Percentiles rank a stretch among this genome's conserved stretches.
Conservation (phyloP, 1,139 yeast genomes). For the Saccharomycopsis phalli region DNA sequence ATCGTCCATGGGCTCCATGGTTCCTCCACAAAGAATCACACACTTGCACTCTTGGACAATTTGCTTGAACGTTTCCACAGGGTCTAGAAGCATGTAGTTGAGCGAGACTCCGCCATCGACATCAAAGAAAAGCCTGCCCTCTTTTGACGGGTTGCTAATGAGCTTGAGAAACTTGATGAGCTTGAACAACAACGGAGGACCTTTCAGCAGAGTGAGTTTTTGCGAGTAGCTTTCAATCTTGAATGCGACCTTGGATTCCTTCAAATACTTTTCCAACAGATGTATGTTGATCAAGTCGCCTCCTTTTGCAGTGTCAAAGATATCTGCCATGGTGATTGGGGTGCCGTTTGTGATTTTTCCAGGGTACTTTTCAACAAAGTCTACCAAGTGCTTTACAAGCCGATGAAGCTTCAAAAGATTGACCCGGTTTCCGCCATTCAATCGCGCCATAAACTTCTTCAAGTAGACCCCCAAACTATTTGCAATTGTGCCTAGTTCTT, state of each 20-base stretch:
- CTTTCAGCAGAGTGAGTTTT: conserved; percentile 25
- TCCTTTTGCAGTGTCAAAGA: conserved; percentile 46
- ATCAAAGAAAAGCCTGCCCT: conserved; percentile 76
- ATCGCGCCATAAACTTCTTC: conserved; percentile 47
- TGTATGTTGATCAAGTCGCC: conserved; percentile 67
- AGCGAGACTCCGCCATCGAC: conserved; percentile 31
- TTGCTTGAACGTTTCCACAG: conserved; percentile 60
- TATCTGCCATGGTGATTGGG: conserved; percentile 41
- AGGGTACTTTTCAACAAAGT: conserved; percentile 32
- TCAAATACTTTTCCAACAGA: conserved; percentile 55
- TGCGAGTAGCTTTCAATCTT: conserved; percentile 72
- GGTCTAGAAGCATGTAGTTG: conserved; percentile 73
- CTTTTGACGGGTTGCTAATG: conserved; percentile 65
- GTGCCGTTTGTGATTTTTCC: conserved; percentile 39
- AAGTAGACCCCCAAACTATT: conserved; percentile 46
- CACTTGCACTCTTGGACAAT: conserved; percentile 60
- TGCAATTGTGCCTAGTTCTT: conserved; percentile 39
- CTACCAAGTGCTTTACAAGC: conserved; percentile 42
- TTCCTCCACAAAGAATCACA: conserved; percentile 86
- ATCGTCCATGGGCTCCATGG: conserved; percentile 86
- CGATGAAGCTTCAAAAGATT: conserved; percentile 57
- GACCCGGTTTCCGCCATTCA: conserved; percentile 69
- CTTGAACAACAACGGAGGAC: conserved; percentile 52
- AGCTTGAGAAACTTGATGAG: conserved; percentile 57
- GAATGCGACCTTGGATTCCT: conserved; percentile 68